phyloP scores from a whole-genome alignment of 805 yeast genomes.

The Myxozyma kluyveri region DNA sequence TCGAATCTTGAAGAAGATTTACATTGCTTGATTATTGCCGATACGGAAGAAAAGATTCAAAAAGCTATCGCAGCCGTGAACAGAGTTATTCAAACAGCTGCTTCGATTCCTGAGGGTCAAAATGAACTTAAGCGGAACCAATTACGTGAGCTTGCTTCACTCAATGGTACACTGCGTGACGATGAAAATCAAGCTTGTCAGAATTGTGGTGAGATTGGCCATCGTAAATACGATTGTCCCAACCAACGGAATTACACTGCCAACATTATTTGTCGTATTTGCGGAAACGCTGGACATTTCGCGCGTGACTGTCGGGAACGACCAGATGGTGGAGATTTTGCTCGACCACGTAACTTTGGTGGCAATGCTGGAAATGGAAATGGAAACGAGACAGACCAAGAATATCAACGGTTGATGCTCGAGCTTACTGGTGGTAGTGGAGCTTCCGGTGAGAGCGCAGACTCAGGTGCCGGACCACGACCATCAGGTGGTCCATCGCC shows the following conservation, averaged over 20 bases:
- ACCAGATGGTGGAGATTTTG: slow-evolving; percentile 19
- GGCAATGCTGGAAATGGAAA: slow-evolving; percentile 5
- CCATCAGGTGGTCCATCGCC: neutral
- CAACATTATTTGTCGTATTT: slow-evolving; percentile 64
- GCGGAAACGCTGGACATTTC: slow-evolving; percentile 83
- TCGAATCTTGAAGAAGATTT: slow-evolving; percentile 73
- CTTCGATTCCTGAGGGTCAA: slow-evolving; percentile 86
- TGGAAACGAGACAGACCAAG: slow-evolving; percentile 46
- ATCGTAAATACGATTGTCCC: slow-evolving; percentile 64
- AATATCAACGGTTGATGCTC: slow-evolving; percentile 51
- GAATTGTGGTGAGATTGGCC: slow-evolving; percentile 65
- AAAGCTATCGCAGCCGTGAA: slow-evolving; percentile 73
- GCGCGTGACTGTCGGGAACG: slow-evolving; percentile 76
- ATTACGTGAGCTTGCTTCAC: slow-evolving; percentile 82
- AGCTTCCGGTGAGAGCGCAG: neutral
- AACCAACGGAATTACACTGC: slow-evolving; percentile 48
- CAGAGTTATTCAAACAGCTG: slow-evolving; percentile 75
- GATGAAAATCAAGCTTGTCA: slow-evolving; percentile 64
- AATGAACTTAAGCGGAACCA: slow-evolving; percentile 89
- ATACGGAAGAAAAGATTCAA: slow-evolving; percentile 69
- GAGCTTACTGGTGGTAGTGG: slow-evolving; percentile 38
- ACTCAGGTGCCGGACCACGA: too few species aligned
- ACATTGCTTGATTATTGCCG: slow-evolving; percentile 85
- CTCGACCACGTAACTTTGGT: slow-evolving; percentile 6
- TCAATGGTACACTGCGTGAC: slow-evolving; percentile 91